Conservation (phyloP, 805 yeast genomes). For the Suhomyces kilbournensis region DNA sequence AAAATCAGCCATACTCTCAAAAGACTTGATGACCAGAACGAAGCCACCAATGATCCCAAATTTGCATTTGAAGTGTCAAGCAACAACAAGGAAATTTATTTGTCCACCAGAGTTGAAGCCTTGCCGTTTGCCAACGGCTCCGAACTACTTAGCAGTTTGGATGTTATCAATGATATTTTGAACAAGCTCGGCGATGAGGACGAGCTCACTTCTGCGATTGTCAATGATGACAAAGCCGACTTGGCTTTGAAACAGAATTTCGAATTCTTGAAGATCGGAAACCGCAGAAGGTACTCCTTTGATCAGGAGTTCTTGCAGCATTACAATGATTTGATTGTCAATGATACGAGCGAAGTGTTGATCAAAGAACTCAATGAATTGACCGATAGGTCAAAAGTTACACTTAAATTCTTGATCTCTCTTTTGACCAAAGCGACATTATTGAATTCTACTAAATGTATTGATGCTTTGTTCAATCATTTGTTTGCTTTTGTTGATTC, state of each 20-base stretch:
- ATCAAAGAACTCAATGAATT: constrained; percentile 36
- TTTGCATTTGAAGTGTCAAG: constrained; percentile 22
- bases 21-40: constrained; percentile 12
- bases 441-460: constrained; percentile 52
- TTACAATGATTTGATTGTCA: constrained; percentile 21
- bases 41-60: constrained; percentile 5
- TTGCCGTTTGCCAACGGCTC: constrained; percentile 74
- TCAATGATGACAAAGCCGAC: constrained; percentile 5
- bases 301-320: constrained; percentile 22
- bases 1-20: constrained; percentile 41
- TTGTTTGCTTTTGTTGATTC: constrained; percentile 32
- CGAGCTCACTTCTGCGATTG: constrained; percentile 1
- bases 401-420: constrained; percentile 55
- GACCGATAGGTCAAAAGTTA: constrained; percentile 40
- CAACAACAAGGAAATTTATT: constrained; percentile 38
- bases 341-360: constrained; percentile 46
- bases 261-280: constrained; percentile 22
- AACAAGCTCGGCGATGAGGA: constrained; percentile 43
- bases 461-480: constrained; percentile 51
- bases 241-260: constrained; percentile 1
- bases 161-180: constrained; percentile 49
- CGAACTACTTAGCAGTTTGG: constrained; percentile 54
- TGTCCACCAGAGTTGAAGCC: constrained; percentile 67
- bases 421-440: constrained; percentile 65
- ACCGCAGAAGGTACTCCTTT: constrained; percentile 20